These are phyloP conservation scores for Euphorbia celastroides DNA, from an alignment of 441 rosid species.

Conservation along the genomic window DNA sequence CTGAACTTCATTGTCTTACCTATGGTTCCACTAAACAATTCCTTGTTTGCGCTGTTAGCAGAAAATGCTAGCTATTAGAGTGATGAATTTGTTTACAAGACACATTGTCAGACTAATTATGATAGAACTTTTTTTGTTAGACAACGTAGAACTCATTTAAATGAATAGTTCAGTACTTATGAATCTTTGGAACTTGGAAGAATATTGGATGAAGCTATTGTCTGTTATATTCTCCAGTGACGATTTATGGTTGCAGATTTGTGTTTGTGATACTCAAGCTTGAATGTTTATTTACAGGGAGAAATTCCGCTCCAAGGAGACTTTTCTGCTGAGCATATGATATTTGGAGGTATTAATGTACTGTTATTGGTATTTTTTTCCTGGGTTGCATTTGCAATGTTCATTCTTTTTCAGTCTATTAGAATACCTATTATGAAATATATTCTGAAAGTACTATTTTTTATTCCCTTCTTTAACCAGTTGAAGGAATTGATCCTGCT, in stretches of 20 bases:
- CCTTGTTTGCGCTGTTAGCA: too few species aligned
- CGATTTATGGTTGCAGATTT: not conserved
- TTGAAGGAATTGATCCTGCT: conserved; percentile 67
- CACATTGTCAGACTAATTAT: too few species aligned
- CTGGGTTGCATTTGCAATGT: not conserved
- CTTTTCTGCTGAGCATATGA: conserved; percentile 76
- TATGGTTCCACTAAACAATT: too few species aligned
- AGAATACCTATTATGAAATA: conserved; percentile 7
- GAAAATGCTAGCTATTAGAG: too few species aligned
- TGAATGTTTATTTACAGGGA: conserved; percentile 44
- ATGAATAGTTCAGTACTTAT: too few species aligned
- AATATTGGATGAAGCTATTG: not conserved
- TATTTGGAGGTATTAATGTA: conserved; percentile 63
- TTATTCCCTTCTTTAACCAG: conserved; percentile 28
- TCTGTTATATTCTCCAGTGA: not conserved
- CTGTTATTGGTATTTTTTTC: conserved; percentile 1
- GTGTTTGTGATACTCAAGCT: not conserved
- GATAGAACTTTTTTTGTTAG: too few species aligned
- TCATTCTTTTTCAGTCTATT: not conserved
- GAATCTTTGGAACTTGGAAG: too few species aligned
- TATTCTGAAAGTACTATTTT: conserved; percentile 4
- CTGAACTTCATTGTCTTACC: too few species aligned
- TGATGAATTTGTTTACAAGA: too few species aligned
- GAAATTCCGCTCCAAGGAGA: conserved; percentile 95
- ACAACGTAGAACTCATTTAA: too few species aligned